Evolutionary conservation across 2,329 filamentous ascomycete species (phyloP), one percentile per base, ranked within the genome.

Genomic region (Colletotrichum echinochloae): DNA sequence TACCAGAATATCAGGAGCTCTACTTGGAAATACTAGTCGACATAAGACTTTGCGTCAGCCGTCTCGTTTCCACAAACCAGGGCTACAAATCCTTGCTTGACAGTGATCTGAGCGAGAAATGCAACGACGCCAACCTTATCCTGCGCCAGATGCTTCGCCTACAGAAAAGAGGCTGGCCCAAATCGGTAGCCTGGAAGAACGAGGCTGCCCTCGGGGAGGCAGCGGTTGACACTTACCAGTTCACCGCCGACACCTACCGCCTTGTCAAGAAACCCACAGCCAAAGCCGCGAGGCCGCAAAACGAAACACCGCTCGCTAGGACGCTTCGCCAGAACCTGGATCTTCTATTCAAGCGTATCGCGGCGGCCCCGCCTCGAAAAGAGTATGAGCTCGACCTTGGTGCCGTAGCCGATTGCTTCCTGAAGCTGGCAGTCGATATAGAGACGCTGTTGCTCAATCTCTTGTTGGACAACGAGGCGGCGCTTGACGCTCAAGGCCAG

Each of bases 51-150:
- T 26, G 33, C 52, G n/a, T 37, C 33, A 14, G 18, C 8, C n/a
- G 6, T 18, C 33, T 55, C n/a, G 11, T 55, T 14, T 26, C n/a
- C 33, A 23, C 12, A 12, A n/a, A 9, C 1, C 28, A 37, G 14
- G 9, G 20, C 33, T 55, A 55, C 16, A n/a, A 11, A 1, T 7
- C 7, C 5, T n/a, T 55, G 33, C 51, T 72, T 20, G 14, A 49
- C 2, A 37, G 26, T 2, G 5, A 30, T 28, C 51, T 73, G 12
- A 59, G 60, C 9, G 60, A 69, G 48, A 49, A 60, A 20, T 72
- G 69, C 52, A 73, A 72, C 54, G 55, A 73, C 33, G 59, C 65
- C 14, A 66, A 52, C 33, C 72, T 73, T 26, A 18, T 64, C 14
- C 72, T 73, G 23, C 48, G 37, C 28, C 54, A 66, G 46, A 66